phyloP scores from a whole-genome alignment of 306 rosid species.

The Clitoria ternatea region DNA sequence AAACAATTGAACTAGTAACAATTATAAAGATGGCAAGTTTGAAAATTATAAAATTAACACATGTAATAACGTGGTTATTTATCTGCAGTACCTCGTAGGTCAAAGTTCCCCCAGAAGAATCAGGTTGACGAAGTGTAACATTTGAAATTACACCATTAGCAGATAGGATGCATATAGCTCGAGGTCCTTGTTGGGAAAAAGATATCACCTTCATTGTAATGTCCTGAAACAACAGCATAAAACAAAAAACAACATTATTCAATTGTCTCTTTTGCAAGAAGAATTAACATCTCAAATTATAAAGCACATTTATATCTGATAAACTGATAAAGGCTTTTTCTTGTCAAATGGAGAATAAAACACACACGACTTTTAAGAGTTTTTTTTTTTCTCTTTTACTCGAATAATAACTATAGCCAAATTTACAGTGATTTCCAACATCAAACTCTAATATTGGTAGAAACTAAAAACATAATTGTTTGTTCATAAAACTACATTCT shows the following conservation, averaged over 20 bases:
- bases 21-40: not conserved
- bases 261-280: not conserved
- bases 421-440: not conserved
- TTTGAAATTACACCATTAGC: slow-evolving; percentile 64
- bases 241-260: slow-evolving; percentile 4
- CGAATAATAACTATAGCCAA: not conserved
- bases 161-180: slow-evolving; percentile 68
- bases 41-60: not conserved
- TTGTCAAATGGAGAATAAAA: not conserved
- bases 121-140: slow-evolving; percentile 68
- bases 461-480: not conserved
- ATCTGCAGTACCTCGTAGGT: slow-evolving; percentile 60
- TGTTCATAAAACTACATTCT: not conserved
- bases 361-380: not conserved
- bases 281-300: not conserved
- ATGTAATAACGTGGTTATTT: not conserved
- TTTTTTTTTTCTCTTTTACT: not conserved
- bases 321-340: not conserved
- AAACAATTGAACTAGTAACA: not conserved
- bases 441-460: not conserved
- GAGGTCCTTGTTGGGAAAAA: slow-evolving; percentile 65
- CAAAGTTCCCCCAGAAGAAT: slow-evolving; percentile 60
- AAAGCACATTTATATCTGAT: not conserved
- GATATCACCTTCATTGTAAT: slow-evolving; percentile 64
- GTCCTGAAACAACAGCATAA: slow-evolving; percentile 48